Base-by-base conservation (phyloP, 2,329 filamentous ascomycete species). In the Drechslerella dactyloides region DNA sequence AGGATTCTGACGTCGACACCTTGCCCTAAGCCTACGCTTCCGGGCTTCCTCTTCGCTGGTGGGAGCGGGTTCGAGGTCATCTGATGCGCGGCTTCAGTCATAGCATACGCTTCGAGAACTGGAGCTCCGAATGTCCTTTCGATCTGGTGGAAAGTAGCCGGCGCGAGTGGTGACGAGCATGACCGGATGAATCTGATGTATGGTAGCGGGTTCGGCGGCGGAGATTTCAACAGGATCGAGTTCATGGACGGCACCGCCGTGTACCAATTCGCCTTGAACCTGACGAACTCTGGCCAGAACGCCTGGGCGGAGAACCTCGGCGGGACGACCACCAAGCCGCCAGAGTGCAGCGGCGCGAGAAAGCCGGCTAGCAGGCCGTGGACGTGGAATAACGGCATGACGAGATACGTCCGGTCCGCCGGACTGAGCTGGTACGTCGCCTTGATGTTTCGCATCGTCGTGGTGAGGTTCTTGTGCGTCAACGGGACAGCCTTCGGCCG, bases 231-330 rank as follows among this genome's bases (percentile, higher is more conserved):
- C 2, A 96, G 83, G 76, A 96, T 93, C 78, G 94, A 91, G 80
- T 96, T 91, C 78, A 96, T 96, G 0, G 91, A 96, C 0, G 91
- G 91, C n/a, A 77, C 91, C 0, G 91, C 91, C 0, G 91, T 94
- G 81, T 94, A 96, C 91, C 91, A 96, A 79, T 91, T 96, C 24
- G 91, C 91, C 74, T 86, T 83, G 81, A 92, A 84, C 4, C 84
- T 82, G 75, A 83, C 83, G 77, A 94, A 94, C 79, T 94, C 88
- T 23, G 80, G 79, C 91, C 91, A 96, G 81, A 96, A 96, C 19
- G 90, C 87, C 0, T 85, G 85, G 7, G 91, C 90, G 2, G 90
- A 93, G 84, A 96, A 96, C 77, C 88, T 89, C 59, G 83, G 77
- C 1, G 91, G 91, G 3, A 96, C 89, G 65, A 96, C 83, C 72